A percentile compares a stretch with the other conserved stretches of the same genome.
These are phyloP conservation scores for Austroboletus festivus DNA, from an alignment of 768 basidiomycete genomes.

Conservation along the genomic window DNA sequence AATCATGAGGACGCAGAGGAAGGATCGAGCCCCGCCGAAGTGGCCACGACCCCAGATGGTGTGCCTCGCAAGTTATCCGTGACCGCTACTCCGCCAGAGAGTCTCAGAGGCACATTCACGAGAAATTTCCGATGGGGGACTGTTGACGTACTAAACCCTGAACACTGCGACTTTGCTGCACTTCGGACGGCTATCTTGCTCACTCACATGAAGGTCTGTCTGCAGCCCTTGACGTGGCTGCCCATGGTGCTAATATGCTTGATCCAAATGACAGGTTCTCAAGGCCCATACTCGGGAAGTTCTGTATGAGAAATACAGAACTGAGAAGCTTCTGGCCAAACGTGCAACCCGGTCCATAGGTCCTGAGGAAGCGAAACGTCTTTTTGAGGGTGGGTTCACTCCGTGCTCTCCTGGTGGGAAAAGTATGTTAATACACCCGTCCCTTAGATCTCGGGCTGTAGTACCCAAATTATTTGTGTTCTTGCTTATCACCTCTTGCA, in stretches of 20 bases:
- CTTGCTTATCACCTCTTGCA: constrained; percentile 22
- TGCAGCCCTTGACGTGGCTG: constrained; percentile 19
- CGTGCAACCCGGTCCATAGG: constrained; percentile 79
- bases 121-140: constrained; percentile 87
- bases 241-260: constrained; percentile 2
- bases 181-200: constrained; percentile 81
- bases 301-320: constrained; percentile 90
- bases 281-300: constrained; percentile 84
- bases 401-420: constrained; percentile 17
- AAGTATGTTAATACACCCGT: constrained; percentile 21
- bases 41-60: constrained; percentile 36
- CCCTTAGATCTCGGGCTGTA: constrained; percentile 51
- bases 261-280: constrained; percentile 51
- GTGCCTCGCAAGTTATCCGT: constrained; percentile 33
- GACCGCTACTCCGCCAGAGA: constrained; percentile 58
- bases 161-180: constrained; percentile 85
- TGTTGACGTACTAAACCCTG: constrained; percentile 80
- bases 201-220: constrained; percentile 76
- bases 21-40: constrained; percentile 20
- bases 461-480: constrained; percentile 15
- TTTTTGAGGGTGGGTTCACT: constrained; percentile 63
- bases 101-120: constrained; percentile 71
- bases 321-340: constrained; percentile 84
- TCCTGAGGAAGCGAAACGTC: constrained; percentile 66
- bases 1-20: constrained; percentile 17